Evolutionary conservation across 139 green algal species (phyloP).

Genomic region (Coccomyxa sp.): DNA sequence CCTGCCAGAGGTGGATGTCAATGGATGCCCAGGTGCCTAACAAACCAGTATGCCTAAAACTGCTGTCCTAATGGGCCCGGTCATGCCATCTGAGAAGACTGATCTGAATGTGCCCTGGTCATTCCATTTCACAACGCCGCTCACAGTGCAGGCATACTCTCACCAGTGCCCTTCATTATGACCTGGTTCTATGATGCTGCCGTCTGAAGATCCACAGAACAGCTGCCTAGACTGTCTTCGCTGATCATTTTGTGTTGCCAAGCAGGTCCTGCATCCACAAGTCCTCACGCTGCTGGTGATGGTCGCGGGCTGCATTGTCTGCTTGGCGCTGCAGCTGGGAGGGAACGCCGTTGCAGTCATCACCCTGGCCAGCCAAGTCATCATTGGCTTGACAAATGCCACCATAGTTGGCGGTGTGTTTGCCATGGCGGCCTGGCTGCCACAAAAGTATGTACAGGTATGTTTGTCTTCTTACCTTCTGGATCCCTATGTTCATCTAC

Average conservation of each 20-base stretch:
- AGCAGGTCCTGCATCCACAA: slow-evolving; percentile 43
- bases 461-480: background rate
- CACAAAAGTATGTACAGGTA: slow-evolving; percentile 8
- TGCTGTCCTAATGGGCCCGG: too few relatives aligned
- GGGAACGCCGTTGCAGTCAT: slow-evolving; percentile 37
- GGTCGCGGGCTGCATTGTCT: slow-evolving; percentile 24
- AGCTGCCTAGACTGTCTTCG: too few relatives aligned
- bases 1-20: slow-evolving; percentile 33
- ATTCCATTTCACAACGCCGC: background rate
- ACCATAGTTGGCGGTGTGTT: slow-evolving; percentile 28
- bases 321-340: slow-evolving; percentile 14
- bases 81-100: too few relatives aligned
- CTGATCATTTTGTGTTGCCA: background rate
- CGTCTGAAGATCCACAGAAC: background rate
- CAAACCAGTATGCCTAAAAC: background rate
- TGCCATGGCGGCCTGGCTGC: slow-evolving; percentile 36
- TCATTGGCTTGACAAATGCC: slow-evolving; percentile 38
- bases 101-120: too few relatives aligned
- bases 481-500: background rate
- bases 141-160: too few relatives aligned
- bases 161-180: background rate
- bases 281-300: slow-evolving; percentile 41
- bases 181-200: background rate
- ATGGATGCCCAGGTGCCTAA: slow-evolving; percentile 4
- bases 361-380: slow-evolving; percentile 34